A percentile compares a stretch with the other conserved stretches of the same genome.
phyloP scores from a whole-genome alignment of 2,329 filamentous ascomycete genomes.

The Blumeria graminis region DNA sequence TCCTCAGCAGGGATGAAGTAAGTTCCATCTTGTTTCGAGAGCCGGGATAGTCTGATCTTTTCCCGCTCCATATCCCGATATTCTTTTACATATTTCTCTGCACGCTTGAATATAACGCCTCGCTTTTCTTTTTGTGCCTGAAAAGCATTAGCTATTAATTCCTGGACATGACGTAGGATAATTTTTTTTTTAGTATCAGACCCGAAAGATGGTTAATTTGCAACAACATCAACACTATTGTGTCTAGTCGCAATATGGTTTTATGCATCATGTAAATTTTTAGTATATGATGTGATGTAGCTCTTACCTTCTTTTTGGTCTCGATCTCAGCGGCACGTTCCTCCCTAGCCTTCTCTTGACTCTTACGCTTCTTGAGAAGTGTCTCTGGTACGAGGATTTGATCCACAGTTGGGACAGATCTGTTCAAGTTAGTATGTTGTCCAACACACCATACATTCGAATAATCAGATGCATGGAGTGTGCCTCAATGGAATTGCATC shows the following conservation, averaged over 20 bases:
- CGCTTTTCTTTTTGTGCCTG: conserved; percentile 99
- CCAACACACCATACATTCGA: conserved; percentile 29
- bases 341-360: conserved; percentile 95
- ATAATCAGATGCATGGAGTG: conserved; percentile 43
- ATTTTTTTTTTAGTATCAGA: conserved; percentile 34
- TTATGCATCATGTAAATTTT: conserved; percentile 55
- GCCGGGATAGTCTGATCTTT: conserved; percentile 79
- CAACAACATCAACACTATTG: conserved; percentile 77
- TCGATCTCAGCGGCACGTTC: conserved; percentile 55
- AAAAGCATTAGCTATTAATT: background rate
- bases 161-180: conserved; percentile 10
- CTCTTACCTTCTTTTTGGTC: conserved; percentile 68
- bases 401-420: conserved; percentile 79
- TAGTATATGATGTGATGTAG: conserved; percentile 15
- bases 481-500: conserved; percentile 49
- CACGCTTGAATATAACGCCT: conserved; percentile 96
- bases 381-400: conserved; percentile 97
- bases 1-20: conserved; percentile 88
- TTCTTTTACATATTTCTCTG: conserved; percentile 98
- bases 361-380: conserved; percentile 99
- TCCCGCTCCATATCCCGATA: conserved; percentile 97
- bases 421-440: conserved; percentile 60
- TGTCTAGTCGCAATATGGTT: conserved; percentile 76
- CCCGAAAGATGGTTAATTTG: conserved; percentile 99
- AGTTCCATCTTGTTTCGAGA: conserved; percentile 75